These are phyloP conservation scores for Cercospora janseana DNA, from an alignment of 2,329 filamentous ascomycete species.

Conservation along the genomic window DNA sequence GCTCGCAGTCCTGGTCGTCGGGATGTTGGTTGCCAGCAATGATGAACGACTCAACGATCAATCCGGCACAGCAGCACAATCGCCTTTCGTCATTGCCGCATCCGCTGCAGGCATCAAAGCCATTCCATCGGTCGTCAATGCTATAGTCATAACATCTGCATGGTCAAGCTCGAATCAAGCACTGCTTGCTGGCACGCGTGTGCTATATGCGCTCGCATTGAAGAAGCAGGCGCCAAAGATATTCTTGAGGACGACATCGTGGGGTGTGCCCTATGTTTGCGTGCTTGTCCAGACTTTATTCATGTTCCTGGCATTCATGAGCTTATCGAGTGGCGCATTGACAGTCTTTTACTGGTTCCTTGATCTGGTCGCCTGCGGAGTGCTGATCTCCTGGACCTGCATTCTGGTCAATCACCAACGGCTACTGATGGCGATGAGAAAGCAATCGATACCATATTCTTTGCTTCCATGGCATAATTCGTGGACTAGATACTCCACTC, in stretches of 20 bases:
- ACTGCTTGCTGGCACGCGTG: constrained; percentile 53
- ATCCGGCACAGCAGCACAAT: constrained; percentile 42
- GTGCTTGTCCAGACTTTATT: constrained; percentile 30
- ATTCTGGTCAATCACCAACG: constrained; percentile 32
- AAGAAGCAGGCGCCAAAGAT: constrained; percentile 61
- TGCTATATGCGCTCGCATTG: constrained; percentile 56
- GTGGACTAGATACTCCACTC: constrained; percentile 40
- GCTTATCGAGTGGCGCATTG: constrained; percentile 48
- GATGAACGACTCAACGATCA: constrained; percentile 36
- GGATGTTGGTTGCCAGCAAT: constrained; percentile 42
- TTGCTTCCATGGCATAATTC: constrained; percentile 37
- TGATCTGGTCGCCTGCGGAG: constrained; percentile 60
- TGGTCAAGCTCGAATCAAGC: constrained; percentile 57
- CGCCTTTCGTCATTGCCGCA: constrained; percentile 59
- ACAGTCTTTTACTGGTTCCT: constrained; percentile 67
- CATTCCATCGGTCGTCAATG: constrained; percentile 66
- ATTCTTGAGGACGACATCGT: constrained; percentile 45
- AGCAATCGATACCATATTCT: constrained; percentile 28
- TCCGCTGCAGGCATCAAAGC: constrained; percentile 58
- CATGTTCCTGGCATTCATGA: constrained; percentile 35
- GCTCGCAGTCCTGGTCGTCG: constrained; percentile 40
- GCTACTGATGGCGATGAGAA: constrained; percentile 30
- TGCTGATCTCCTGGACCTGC: constrained; percentile 59
- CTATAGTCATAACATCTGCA: constrained; percentile 64
- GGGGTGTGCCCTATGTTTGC: constrained; percentile 30